Evolutionary conservation across 495 filamentous ascomycete species (phyloP).

Genomic region (Aspergillus saccharolyticus): DNA sequence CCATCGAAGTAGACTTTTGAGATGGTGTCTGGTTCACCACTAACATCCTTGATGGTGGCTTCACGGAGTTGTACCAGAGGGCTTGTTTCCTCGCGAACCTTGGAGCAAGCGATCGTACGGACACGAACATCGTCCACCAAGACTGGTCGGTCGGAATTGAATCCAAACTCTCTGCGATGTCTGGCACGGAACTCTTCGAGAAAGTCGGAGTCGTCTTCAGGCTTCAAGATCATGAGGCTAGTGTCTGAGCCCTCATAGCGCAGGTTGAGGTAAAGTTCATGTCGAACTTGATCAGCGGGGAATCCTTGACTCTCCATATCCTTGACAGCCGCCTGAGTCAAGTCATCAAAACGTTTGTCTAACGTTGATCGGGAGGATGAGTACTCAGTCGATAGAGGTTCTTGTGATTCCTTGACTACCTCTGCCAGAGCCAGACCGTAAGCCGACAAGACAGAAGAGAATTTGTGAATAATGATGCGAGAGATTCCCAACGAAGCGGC

Average conservation of each 20-base stretch:
- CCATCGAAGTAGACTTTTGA: slow-evolving; percentile 46
- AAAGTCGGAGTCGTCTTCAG: slow-evolving; percentile 35
- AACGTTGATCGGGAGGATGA: slow-evolving; percentile 30
- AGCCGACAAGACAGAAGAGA: slow-evolving; percentile 48
- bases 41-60: slow-evolving; percentile 25
- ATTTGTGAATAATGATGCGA: slow-evolving; percentile 51
- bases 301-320: slow-evolving; percentile 41
- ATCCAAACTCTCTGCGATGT: slow-evolving; percentile 50
- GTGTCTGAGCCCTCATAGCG: slow-evolving; percentile 52
- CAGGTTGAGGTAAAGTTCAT: slow-evolving; percentile 50
- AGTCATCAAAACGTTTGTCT: slow-evolving; percentile 27
- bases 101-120: slow-evolving; percentile 38
- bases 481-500: slow-evolving; percentile 46
- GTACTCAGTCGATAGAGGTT: slow-evolving; percentile 40
- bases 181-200: slow-evolving; percentile 40
- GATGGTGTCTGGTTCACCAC: slow-evolving; percentile 22
- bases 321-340: slow-evolving; percentile 29
- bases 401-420: slow-evolving; percentile 48
- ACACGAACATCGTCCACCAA: slow-evolving; percentile 52
- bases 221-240: slow-evolving; percentile 46
- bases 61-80: slow-evolving; percentile 35
- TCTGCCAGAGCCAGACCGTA: slow-evolving; percentile 52
- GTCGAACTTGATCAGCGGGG: slow-evolving; percentile 34
- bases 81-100: slow-evolving; percentile 34
- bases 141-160: slow-evolving; percentile 45